These are phyloP conservation scores for Solanum sejunctum DNA, from an alignment of 257 asterid genomes.

Conservation along the genomic window DNA sequence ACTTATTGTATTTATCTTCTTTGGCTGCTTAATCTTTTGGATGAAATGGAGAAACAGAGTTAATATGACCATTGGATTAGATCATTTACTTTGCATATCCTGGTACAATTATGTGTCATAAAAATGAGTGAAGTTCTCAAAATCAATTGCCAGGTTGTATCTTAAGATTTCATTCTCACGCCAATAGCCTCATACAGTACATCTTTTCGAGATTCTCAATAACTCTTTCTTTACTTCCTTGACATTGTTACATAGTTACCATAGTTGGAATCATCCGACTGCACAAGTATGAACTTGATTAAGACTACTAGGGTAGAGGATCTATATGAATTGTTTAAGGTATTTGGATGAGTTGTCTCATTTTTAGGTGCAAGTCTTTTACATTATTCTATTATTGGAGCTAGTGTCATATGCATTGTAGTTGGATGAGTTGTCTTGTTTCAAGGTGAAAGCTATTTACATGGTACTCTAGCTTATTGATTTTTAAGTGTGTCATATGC, in stretches of 20 bases:
- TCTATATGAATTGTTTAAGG: neutral
- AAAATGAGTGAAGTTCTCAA: neutral
- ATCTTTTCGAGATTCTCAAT: neutral
- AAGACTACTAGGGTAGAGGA: neutral
- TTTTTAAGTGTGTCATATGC: neutral
- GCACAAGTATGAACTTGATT: neutral
- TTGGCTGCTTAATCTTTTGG: neutral
- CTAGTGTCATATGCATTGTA: neutral
- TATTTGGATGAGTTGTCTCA: neutral
- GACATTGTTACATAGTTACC: neutral
- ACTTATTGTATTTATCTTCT: neutral
- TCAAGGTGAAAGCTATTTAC: neutral
- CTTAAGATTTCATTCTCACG: neutral
- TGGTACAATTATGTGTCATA: neutral
- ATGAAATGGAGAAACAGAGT: neutral
- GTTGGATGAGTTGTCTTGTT: neutral
- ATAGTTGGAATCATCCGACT: neutral
- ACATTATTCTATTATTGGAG: neutral
- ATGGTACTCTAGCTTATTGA: neutral
- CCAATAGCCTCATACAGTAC: neutral
- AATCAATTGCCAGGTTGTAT: neutral
- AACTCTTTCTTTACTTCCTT: neutral
- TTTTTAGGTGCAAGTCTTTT: neutral
- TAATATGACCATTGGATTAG: neutral
- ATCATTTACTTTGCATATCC: neutral